These are phyloP conservation scores for Fonsecaea multimorphosa DNA, from an alignment of 2,329 filamentous ascomycete species.

Conservation along the genomic window DNA sequence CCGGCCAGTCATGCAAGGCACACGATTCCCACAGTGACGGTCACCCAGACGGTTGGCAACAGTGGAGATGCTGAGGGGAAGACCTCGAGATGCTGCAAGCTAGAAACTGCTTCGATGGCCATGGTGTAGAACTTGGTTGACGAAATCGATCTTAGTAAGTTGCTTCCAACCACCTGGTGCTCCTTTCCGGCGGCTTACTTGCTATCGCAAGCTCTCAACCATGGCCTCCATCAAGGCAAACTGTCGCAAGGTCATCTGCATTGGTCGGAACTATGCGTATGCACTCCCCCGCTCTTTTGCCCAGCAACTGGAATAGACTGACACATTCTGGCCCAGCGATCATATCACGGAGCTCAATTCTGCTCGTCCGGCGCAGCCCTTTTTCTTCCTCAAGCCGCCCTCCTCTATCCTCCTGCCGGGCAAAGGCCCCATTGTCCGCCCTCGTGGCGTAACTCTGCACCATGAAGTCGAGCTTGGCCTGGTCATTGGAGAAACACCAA, in stretches of 20 bases:
- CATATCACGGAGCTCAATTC: constrained; percentile 93
- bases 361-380: constrained; percentile 86
- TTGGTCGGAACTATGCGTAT: constrained; percentile 94
- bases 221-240: constrained; percentile 57
- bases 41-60: neutral
- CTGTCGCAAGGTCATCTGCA: constrained; percentile 82
- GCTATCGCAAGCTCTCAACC: neutral
- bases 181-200: neutral
- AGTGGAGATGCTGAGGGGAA: neutral
- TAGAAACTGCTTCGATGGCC: neutral
- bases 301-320: constrained; percentile 28
- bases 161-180: neutral
- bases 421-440: constrained; percentile 79
- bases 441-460: constrained; percentile 82
- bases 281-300: constrained; percentile 42
- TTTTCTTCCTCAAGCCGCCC: constrained; percentile 97
- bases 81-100: neutral
- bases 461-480: constrained; percentile 95
- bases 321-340: constrained; percentile 63
- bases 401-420: constrained; percentile 76
- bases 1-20: neutral
- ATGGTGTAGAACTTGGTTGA: neutral
- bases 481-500: constrained; percentile 70
- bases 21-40: neutral
- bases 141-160: neutral